Base-by-base conservation (phyloP, 768 basidiomycete species). In the Termitomyces sp. region DNA sequence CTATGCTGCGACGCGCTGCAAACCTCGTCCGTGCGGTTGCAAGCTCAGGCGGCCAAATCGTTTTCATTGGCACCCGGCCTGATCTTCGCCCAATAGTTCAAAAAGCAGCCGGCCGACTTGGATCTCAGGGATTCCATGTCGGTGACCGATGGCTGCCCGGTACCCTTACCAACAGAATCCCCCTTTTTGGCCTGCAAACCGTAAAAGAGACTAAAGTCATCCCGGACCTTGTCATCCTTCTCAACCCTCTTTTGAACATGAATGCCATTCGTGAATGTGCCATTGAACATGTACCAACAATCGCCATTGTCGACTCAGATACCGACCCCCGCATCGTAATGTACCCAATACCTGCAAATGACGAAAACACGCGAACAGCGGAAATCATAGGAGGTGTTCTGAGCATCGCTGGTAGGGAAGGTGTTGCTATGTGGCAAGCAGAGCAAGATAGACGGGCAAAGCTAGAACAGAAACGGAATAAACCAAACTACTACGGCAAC, bases 301-400 rank as follows among this genome's bases (percentile, higher is more conserved):
- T 98, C 56, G 97, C 88, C 32, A 86, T 98, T 56, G 84, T 95
- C 51, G 97, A 99, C 71, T 92, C 94, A 20, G 94, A 99, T 67
- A 89, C 85, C 40, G 97, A 99, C 72, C 97, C 97, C 5, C 85
- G 97, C 23, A 79, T 94, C 36, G 95, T 99, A 58, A 97, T 98
- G 81, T 98, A 97, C 69, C 89, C 97, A 40, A 98, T 99, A 65
- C 95, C 94, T 0, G 94, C 92, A n/a, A 99, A 98, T 69, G 93
- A 96, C 72, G 97, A 99, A 72, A 93, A 85, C 65, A 80, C 88
- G 10, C 82, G 94, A 43, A 89, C 94, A 15, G 92, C 93, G 41
- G 96, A 98, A 64, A 75, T 99, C 39, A 81, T 99, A 54, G 84
- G 88, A 1, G 96, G 96, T 11, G 83, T 97, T 9, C 74, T 99